Percentiles rank a stretch among this genome's conserved stretches.
These are phyloP conservation scores for Phytophthora macrochlamydospora DNA, from an alignment of 352 stramenopile species.

Conservation along the genomic window DNA sequence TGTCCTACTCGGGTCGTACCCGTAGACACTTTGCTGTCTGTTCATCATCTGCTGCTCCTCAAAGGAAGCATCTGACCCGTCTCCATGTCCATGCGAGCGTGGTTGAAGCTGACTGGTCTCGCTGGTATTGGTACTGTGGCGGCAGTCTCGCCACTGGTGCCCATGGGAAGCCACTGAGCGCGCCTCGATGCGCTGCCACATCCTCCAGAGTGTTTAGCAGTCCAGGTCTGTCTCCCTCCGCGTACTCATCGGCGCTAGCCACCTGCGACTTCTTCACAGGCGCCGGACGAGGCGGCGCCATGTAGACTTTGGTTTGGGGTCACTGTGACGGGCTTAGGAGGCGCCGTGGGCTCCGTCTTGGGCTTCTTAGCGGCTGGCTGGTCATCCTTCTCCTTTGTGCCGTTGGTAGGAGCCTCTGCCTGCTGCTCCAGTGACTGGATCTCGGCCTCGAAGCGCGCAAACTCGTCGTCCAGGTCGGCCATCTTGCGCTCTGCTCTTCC, in stretches of 20 bases:
- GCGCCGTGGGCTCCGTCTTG: constrained; percentile 12
- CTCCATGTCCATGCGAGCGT: constrained; percentile 68
- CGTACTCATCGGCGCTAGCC: constrained; percentile 1
- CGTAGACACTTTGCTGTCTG: constrained; percentile 84
- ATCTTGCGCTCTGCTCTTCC: constrained; percentile 21
- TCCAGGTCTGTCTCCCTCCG: constrained; percentile 12
- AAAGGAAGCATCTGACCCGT: constrained; percentile 61
- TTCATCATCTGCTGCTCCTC: constrained; percentile 86
- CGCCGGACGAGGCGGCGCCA: constrained; percentile 65
- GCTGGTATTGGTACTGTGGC: constrained; percentile 14
- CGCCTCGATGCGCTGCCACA: constrained; percentile 55
- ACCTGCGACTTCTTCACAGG: constrained; percentile 37
- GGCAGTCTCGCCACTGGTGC: constrained; percentile 55
- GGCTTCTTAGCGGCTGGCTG: constrained; percentile 36
- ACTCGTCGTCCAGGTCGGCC: constrained; percentile 78
- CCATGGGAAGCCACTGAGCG: constrained; percentile 68
- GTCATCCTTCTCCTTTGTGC: constrained; percentile 24
- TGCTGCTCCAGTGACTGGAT: constrained; percentile 77
- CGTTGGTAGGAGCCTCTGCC: neutral
- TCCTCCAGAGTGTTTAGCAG: constrained; percentile 56
- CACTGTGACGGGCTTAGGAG: constrained; percentile 36
- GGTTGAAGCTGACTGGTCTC: constrained; percentile 11
- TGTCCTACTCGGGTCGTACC: constrained; percentile 71
- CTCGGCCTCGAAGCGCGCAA: constrained; percentile 84
- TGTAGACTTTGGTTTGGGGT: constrained; percentile 68